Evolutionary conservation across 1,284 basidiomycete species (phyloP), one percentile per base, ranked within the genome.

Genomic region (Cryptococcus hybrid): DNA sequence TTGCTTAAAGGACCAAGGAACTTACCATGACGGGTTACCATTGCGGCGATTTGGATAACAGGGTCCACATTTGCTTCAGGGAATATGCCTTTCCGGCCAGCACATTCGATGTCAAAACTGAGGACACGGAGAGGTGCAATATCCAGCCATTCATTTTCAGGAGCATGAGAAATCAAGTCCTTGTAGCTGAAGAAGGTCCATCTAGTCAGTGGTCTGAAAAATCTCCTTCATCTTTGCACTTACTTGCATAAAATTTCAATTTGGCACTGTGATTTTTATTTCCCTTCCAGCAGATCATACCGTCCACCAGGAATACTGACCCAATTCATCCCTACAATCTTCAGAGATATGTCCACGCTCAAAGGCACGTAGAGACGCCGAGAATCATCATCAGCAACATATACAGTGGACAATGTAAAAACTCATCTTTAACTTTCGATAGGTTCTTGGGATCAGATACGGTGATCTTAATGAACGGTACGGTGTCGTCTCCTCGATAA

Each of bases 261-360:
- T 70, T 97, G 93, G 74, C 91, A 96, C 44, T 83, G 82, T 0
- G 92, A 94, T 46, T 83, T 18, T 86, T 89, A 37, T 82, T 81
- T 37, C 81, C 80, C 80, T 0, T 82, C 66, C 13, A 87, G 61
- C 7, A 94, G 66, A 13, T 81, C 80, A 70, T 96, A 97, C 65
- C 85, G 86, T 1, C 89, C 89, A 1, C 87, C 85, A 2, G 88
- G 88, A 15, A 92, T 80, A 76, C 96, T 92, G 44, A 97, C 87
- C 93, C 93, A 97, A 72, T 95, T 97, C 93, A 97, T 97, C 3
- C 93, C 93, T 46, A 93, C 87, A 24, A 97, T 85, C 90, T 94
- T 62, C 37, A 55, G n/a, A n/a, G n/a, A 89, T 85, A 77, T 93
- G 89, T 34, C 87, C 90, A 47, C 86, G 82, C 68, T 97, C 93